A percentile compares a stretch with the other conserved stretches of the same genome.
Evolutionary conservation across 495 filamentous ascomycete genomes (phyloP).

Genomic region (Astrothelium subdiscretum): DNA sequence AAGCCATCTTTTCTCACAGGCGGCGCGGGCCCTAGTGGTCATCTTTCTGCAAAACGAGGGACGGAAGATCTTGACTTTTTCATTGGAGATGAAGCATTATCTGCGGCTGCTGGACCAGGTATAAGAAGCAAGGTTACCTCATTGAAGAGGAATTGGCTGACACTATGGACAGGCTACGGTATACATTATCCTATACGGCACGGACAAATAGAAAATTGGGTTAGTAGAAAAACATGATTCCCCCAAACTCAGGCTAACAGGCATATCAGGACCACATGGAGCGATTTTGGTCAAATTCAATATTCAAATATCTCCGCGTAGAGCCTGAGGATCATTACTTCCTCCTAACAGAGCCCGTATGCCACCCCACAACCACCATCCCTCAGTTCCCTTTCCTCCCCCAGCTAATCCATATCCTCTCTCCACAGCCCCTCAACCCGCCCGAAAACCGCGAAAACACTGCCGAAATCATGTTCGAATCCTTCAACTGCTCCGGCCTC

Average conservation of each 20-base stretch:
- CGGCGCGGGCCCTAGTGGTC: conserved; percentile 65
- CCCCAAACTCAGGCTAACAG: neutral
- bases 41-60: conserved; percentile 83
- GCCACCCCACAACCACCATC: conserved; percentile 13
- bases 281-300: conserved; percentile 98
- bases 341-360: conserved; percentile 89
- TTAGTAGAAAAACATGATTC: conserved; percentile 23
- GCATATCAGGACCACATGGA: conserved; percentile 85
- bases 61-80: conserved; percentile 98
- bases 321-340: conserved; percentile 98
- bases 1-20: conserved; percentile 94
- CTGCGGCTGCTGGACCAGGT: conserved; percentile 74
- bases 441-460: conserved; percentile 98
- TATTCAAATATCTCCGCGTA: conserved; percentile 97
- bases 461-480: conserved; percentile 99
- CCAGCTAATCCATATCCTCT: conserved; percentile 1
- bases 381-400: neutral
- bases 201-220: conserved; percentile 97
- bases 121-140: conserved; percentile 15
- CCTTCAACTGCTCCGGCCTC: conserved; percentile 96
- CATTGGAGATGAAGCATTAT: conserved; percentile 91
- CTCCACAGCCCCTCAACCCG: conserved; percentile 77
- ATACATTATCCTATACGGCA: conserved; percentile 96
- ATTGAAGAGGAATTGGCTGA: conserved; percentile 6
- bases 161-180: conserved; percentile 59